Evolutionary conservation across 805 yeast species (phyloP).

Genomic region (Candida tallmaniae): DNA sequence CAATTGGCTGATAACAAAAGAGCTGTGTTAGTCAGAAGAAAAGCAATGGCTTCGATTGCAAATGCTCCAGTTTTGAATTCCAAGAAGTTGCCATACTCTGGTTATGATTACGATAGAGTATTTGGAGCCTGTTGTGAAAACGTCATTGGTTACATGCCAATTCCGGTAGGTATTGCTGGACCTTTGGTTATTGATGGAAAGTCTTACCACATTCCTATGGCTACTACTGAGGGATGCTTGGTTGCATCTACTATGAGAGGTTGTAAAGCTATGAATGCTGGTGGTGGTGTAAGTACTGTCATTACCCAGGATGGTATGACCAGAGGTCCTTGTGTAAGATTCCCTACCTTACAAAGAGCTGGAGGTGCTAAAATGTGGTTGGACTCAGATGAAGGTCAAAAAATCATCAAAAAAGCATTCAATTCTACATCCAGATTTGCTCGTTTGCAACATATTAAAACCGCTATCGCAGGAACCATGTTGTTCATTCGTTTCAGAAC

Average conservation of each 20-base stretch:
- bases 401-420: constrained; percentile 76
- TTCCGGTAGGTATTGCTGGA: constrained; percentile 98
- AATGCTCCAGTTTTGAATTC: constrained; percentile 75
- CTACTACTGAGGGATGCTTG: constrained; percentile 97
- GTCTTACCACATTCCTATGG: constrained; percentile 94
- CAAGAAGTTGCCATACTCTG: constrained; percentile 67
- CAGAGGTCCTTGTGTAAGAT: constrained; percentile 96
- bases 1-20: constrained; percentile 83
- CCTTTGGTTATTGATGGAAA: constrained; percentile 88
- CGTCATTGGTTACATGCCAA: constrained; percentile 93
- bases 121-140: constrained; percentile 99
- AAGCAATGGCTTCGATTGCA: constrained; percentile 80
- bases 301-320: constrained; percentile 98
- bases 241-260: constrained; percentile 99
- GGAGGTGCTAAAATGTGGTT: constrained; percentile 95
- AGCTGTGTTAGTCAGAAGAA: constrained; percentile 91
- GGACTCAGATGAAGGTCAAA: constrained; percentile 92
- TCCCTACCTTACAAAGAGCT: constrained; percentile 77
- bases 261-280: constrained; percentile 94
- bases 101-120: constrained; percentile 92
- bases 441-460: constrained; percentile 81
- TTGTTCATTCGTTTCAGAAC: constrained; percentile 91
- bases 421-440: constrained; percentile 98
- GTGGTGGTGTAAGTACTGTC: constrained; percentile 93
- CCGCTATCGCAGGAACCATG: constrained; percentile 91